Conservation (phyloP, 805 yeast species). For the Candida adriatica region DNA sequence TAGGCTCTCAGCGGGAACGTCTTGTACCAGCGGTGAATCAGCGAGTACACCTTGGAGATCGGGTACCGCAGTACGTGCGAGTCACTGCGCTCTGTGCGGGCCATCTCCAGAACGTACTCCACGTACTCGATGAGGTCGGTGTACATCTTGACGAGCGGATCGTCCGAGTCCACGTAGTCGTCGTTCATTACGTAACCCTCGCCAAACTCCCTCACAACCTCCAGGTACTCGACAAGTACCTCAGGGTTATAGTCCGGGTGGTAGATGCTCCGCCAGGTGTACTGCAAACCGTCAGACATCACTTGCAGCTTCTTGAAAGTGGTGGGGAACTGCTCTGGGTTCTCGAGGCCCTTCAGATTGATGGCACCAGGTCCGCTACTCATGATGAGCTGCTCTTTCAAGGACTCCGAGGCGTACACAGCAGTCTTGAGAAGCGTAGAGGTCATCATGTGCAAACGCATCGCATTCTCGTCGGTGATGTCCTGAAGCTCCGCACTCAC, state of each 20-base stretch:
- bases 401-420: slow-evolving; percentile 5
- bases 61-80: slow-evolving; percentile 16
- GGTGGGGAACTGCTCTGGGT: slow-evolving; percentile 12
- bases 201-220: slow-evolving; percentile 16
- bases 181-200: slow-evolving; percentile 6
- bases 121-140: slow-evolving; percentile 7
- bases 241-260: slow-evolving; percentile 17
- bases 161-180: slow-evolving; percentile 6
- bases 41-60: slow-evolving; percentile 9
- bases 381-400: slow-evolving; percentile 14
- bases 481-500: slow-evolving; percentile 5
- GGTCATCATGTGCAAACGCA: slow-evolving; percentile 5
- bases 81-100: slow-evolving; percentile 5
- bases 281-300: slow-evolving; percentile 16
- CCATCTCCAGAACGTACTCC: slow-evolving; percentile 5
- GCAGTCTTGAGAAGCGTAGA: slow-evolving; percentile 8
- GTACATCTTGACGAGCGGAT: slow-evolving; percentile 4
- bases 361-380: slow-evolving; percentile 18
- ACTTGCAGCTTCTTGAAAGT: slow-evolving; percentile 7
- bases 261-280: slow-evolving; percentile 14
- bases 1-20: slow-evolving; percentile 14
- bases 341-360: slow-evolving; percentile 10
- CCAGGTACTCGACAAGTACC: slow-evolving; percentile 15
- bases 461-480: slow-evolving; percentile 15
- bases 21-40: slow-evolving; percentile 14